A percentile compares a stretch with the other conserved stretches of the same genome.
phyloP scores from a whole-genome alignment of 2,329 filamentous ascomycete genomes.

The Trichoderma sp. region DNA sequence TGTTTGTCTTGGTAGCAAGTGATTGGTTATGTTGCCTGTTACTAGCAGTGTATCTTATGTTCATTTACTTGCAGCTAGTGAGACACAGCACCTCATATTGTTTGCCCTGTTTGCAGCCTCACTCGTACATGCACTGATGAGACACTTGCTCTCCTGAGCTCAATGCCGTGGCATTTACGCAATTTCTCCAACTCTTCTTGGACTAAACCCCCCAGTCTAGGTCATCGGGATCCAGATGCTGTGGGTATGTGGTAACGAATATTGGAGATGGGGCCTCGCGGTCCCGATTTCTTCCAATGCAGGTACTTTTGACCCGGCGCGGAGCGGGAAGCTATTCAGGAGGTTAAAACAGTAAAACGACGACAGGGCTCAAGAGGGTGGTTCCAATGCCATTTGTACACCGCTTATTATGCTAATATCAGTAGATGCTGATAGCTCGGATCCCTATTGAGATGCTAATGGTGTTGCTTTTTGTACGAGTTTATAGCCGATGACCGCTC shows the following conservation, averaged over 20 bases:
- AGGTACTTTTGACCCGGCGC: constrained; percentile 12
- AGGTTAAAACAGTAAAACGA: neutral
- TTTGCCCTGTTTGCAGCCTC: neutral
- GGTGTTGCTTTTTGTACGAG: neutral
- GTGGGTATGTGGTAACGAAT: neutral
- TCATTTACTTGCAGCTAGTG: neutral
- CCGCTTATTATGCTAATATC: neutral
- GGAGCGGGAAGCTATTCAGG: constrained; percentile 4
- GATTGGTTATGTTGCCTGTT: neutral
- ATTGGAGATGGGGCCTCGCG: neutral
- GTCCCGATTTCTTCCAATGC: constrained; percentile 20
- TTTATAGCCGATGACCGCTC: neutral
- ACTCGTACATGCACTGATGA: neutral
- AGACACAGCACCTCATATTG: neutral
- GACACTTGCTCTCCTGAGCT: neutral
- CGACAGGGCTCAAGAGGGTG: neutral
- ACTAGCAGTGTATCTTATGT: neutral
- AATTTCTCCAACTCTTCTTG: neutral
- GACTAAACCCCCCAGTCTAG: neutral
- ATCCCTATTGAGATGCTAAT: neutral
- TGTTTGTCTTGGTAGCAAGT: neutral
- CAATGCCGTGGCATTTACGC: neutral
- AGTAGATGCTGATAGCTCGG: no score
- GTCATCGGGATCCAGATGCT: neutral
- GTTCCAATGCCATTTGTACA: neutral